A percentile compares a stretch with the other conserved stretches of the same genome.
phyloP scores from a whole-genome alignment of 441 rosid genomes.

The Theobroma grandiflorum region DNA sequence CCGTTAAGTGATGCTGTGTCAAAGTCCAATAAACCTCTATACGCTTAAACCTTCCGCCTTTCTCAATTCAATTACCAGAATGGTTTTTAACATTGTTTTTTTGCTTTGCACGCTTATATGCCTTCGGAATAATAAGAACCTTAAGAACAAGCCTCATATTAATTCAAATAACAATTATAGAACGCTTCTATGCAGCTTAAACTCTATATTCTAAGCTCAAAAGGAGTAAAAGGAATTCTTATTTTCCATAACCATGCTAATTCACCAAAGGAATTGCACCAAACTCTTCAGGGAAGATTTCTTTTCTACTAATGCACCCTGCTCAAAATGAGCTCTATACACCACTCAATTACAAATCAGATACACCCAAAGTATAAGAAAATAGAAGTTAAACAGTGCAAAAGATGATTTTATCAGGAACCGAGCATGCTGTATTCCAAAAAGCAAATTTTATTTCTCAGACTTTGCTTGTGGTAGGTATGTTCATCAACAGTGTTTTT shows the following conservation, averaged over 20 bases:
- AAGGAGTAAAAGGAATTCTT: background rate
- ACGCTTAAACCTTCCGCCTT: background rate
- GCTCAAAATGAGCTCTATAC: background rate
- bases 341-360: background rate
- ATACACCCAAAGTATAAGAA: background rate
- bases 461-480: background rate
- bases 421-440: background rate
- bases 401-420: slow-evolving; percentile 5
- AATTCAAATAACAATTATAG: background rate
- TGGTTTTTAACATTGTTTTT: background rate
- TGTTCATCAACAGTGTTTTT: background rate
- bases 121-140: background rate
- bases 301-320: background rate
- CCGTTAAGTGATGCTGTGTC: background rate
- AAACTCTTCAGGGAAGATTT: background rate
- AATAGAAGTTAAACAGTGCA: background rate
- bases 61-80: background rate
- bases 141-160: background rate
- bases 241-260: background rate
- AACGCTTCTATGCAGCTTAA: background rate
- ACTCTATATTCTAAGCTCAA: slow-evolving; percentile 8
- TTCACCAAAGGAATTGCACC: background rate
- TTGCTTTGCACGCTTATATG: background rate
- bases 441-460: slow-evolving; percentile 8
- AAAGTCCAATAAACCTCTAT: background rate